These are phyloP conservation scores for Akanthomyces muscarius DNA, from an alignment of 2,329 filamentous ascomycete genomes.

Conservation along the genomic window DNA sequence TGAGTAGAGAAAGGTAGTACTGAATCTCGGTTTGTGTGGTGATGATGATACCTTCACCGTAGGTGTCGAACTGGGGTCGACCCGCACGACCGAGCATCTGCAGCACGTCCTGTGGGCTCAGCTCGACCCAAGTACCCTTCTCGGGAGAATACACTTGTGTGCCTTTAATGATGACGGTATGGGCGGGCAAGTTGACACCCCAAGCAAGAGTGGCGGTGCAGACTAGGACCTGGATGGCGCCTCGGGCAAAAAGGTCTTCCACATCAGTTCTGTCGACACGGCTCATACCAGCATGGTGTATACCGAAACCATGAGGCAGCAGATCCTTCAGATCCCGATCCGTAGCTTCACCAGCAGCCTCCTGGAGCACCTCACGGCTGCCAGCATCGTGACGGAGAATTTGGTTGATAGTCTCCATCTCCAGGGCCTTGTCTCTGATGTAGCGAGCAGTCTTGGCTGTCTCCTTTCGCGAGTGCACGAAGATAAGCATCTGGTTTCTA, in stretches of 20 bases:
- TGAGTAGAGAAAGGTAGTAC: constrained; percentile 93
- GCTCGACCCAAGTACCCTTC: constrained; percentile 96
- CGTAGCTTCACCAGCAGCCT: constrained; percentile 76
- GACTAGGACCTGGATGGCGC: constrained; percentile 89
- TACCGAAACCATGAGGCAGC: constrained; percentile 93
- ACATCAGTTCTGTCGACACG: constrained; percentile 92
- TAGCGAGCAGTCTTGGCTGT: constrained; percentile 97
- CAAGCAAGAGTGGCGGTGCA: constrained; percentile 97
- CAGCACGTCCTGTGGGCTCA: constrained; percentile 94
- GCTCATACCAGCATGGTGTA: constrained; percentile 97
- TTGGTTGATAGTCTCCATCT: constrained; percentile 93
- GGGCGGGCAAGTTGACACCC: constrained; percentile 97
- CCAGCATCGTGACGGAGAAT: constrained; percentile 91
- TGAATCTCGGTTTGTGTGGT: constrained; percentile 93
- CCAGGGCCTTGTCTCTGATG: constrained; percentile 93
- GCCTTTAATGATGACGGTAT: constrained; percentile 98
- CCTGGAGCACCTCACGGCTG: constrained; percentile 79
- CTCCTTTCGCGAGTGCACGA: constrained; percentile 97
- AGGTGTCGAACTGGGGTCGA: constrained; percentile 93
- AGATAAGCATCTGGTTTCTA: constrained; percentile 97
- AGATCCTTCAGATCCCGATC: constrained; percentile 91
- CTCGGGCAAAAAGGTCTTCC: constrained; percentile 88
- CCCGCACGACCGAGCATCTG: constrained; percentile 98
- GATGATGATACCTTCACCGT: constrained; percentile 97
- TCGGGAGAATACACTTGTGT: constrained; percentile 98